Evolutionary conservation across 2,329 filamentous ascomycete genomes (phyloP), one percentile per base, ranked within the genome.

Genomic region (Exophiala sideris): DNA sequence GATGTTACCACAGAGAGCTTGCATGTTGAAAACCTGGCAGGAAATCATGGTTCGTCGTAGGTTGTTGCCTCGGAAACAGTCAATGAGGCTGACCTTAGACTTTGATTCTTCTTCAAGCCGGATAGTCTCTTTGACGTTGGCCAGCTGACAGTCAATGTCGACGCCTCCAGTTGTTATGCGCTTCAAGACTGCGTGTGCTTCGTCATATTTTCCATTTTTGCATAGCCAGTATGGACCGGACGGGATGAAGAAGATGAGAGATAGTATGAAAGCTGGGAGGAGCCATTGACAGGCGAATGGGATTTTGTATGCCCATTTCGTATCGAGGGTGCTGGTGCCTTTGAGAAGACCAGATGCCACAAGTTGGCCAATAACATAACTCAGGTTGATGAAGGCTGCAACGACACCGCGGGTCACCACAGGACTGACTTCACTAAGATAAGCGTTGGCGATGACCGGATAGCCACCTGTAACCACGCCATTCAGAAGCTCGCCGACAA

Each of bases 171-270:
- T 32, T 24, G 41, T 32, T 5, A 84, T 58, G 51, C 73, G 64
- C 48, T 65, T 56, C 29, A 72, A 59, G 9, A 70, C 58, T 45
- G 67, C 68, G 59, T 76, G 76, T 32, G 76, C 76, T 36, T 77
- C 72, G n/a, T 73, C 68, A 0, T 68, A 67, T 9, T 68, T 68
- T 1, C 72, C 73, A 53, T 69, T 73, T 8, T 74, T 67, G 21
- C 77, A 72, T 12, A 77, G 66, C 75, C 75, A 78, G 74, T 73
- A 76, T 3, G 78, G 78, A 0, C 71, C 74, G 66, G 80, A 71
- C 16, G 76, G 76, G 12, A 14, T 8, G 9, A 45, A 45, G 24
- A 51, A 33, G 10, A 45, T 0, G 52, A 48, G 1, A 58, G 61
- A 7, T 58, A 58, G 2, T 64, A 65, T 11, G 8, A 21, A 36